These are phyloP conservation scores for Chaetomium sp. DNA, from an alignment of 2,329 filamentous ascomycete genomes.

Conservation along the genomic window DNA sequence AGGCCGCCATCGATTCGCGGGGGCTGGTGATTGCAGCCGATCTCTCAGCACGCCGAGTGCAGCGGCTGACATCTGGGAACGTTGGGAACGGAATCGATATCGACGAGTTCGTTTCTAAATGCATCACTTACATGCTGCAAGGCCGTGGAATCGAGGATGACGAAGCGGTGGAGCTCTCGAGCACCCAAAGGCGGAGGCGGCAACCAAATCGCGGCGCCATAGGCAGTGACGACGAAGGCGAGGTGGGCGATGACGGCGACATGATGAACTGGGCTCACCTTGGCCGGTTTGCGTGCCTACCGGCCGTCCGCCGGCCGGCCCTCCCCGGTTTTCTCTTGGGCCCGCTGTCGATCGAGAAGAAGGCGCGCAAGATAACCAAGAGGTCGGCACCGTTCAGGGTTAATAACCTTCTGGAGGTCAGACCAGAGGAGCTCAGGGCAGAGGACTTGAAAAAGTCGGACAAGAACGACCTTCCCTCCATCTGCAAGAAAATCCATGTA, in stretches of 20 bases:
- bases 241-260: conserved; percentile 70
- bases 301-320: conserved; percentile 71
- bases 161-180: conserved; percentile 53
- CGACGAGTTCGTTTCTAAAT: conserved; percentile 90
- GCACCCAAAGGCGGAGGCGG: conserved; percentile 52
- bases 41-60: conserved; percentile 74
- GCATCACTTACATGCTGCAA: conserved; percentile 81
- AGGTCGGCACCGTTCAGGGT: conserved; percentile 71
- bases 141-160: conserved; percentile 59
- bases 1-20: conserved; percentile 89
- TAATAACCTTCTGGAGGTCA: conserved; percentile 67
- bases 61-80: conserved; percentile 73
- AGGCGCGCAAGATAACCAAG: conserved; percentile 68
- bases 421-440: conserved; percentile 75
- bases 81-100: conserved; percentile 76
- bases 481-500: conserved; percentile 74
- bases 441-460: conserved; percentile 75
- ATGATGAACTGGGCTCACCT: conserved; percentile 84
- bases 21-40: conserved; percentile 81
- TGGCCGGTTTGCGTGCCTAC: conserved; percentile 75
- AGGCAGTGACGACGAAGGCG: conserved; percentile 63
- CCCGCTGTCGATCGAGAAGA: conserved; percentile 86
- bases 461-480: conserved; percentile 74
- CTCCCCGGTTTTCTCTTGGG: conserved; percentile 84
- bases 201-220: conserved; percentile 42